A percentile compares a stretch with the other conserved stretches of the same genome.
phyloP scores from a whole-genome alignment of 129 eudicot genomes.

The Pittosporum tobira region DNA sequence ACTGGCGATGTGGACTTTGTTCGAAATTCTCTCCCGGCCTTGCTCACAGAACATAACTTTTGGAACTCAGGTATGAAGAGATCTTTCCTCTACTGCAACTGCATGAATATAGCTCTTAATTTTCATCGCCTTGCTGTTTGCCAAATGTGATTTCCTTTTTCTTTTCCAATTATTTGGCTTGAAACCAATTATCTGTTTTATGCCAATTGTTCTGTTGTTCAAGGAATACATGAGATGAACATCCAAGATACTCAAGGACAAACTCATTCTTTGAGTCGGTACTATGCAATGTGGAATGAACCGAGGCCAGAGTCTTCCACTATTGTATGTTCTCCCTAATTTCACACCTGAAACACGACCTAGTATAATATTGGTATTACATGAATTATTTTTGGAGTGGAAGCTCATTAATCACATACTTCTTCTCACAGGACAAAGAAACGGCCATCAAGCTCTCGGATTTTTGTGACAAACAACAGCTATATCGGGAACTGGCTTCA shows the following conservation, averaged over 20 bases:
- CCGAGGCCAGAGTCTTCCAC: slow-evolving; percentile 93
- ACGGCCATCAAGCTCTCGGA: too few relatives aligned
- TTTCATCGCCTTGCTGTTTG: too few relatives aligned
- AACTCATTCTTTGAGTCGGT: slow-evolving; percentile 58
- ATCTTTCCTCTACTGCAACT: not conserved
- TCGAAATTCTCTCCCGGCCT: slow-evolving; percentile 57
- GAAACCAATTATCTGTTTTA: not conserved
- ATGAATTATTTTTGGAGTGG: too few relatives aligned
- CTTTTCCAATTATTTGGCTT: not conserved
- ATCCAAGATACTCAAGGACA: slow-evolving; percentile 53
- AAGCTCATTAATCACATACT: too few relatives aligned
- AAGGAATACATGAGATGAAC: slow-evolving; percentile 74
- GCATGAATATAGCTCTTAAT: too few relatives aligned
- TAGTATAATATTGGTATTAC: too few relatives aligned
- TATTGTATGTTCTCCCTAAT: slow-evolving; percentile 43
- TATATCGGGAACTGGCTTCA: too few relatives aligned
- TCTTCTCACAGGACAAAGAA: too few relatives aligned
- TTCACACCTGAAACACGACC: too few relatives aligned
- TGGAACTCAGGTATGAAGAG: slow-evolving; percentile 64
- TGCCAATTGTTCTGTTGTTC: not conserved
- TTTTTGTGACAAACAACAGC: too few relatives aligned
- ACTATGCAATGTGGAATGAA: slow-evolving; percentile 90
- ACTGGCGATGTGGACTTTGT: slow-evolving; percentile 57
- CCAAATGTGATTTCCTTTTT: too few relatives aligned
- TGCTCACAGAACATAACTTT: slow-evolving; percentile 61